Conservation (phyloP, 441 rosid species). For the Pelargonium australe region DNA sequence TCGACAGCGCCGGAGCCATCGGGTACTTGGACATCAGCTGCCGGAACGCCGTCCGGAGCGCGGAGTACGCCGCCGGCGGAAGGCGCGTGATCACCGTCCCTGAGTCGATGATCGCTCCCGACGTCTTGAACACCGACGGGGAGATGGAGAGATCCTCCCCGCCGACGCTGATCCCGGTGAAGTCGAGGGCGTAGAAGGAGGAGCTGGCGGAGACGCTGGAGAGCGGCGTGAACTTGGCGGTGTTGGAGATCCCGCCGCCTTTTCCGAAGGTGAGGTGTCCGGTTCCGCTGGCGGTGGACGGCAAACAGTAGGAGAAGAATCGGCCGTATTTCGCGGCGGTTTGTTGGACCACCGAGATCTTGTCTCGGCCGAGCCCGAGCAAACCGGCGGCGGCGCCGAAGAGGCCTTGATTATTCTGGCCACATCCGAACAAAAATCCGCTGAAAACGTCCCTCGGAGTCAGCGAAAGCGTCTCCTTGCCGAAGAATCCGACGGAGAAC, state of each 20-base stretch:
- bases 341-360: conserved; percentile 61
- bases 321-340: conserved; percentile 48
- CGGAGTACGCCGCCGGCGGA: conserved; percentile 42
- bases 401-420: conserved; percentile 59
- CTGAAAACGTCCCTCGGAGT: conserved; percentile 37
- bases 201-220: conserved; percentile 28
- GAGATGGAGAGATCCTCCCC: conserved; percentile 39
- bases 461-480: conserved; percentile 47
- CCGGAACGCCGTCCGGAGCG: conserved; percentile 36
- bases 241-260: conserved; percentile 25
- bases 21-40: conserved; percentile 52
- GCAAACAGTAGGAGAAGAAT: conserved; percentile 77
- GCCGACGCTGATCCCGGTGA: conserved; percentile 41
- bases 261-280: conserved; percentile 72
- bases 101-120: conserved; percentile 52
- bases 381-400: conserved; percentile 60
- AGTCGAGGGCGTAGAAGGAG: conserved; percentile 45
- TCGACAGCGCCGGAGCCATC: conserved; percentile 33
- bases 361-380: conserved; percentile 68
- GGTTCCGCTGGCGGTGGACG: conserved; percentile 49
- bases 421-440: conserved; percentile 63
- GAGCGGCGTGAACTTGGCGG: conserved; percentile 53
- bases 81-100: conserved; percentile 58
- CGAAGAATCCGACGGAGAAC: conserved; percentile 53
- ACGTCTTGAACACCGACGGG: conserved; percentile 32